A percentile compares a stretch with the other conserved stretches of the same genome.
Conservation (phyloP, 2,329 filamentous ascomycete species). For the Myotisia sp. region DNA sequence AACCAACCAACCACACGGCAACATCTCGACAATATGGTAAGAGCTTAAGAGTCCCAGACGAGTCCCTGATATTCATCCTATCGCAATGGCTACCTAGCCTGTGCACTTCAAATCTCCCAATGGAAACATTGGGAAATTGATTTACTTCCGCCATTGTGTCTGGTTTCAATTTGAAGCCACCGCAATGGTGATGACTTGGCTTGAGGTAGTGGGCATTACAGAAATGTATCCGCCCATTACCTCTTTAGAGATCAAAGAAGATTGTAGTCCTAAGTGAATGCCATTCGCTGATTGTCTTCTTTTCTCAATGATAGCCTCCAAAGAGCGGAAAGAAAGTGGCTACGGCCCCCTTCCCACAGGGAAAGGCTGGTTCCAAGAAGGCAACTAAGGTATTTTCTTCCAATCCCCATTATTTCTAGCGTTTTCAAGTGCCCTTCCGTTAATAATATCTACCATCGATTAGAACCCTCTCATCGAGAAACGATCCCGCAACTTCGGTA, state of each 20-base stretch:
- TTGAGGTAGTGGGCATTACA: conserved; percentile 39
- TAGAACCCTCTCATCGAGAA: conserved; percentile 99
- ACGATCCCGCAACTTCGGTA: conserved; percentile 91
- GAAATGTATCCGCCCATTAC: conserved; percentile 39
- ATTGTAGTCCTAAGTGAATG: conserved; percentile 56
- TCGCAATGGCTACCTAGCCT: conserved; percentile 5
- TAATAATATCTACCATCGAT: conserved; percentile 11
- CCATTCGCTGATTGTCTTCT: conserved; percentile 89
- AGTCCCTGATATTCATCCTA: conserved; percentile 8
- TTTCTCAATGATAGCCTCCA: conserved; percentile 99
- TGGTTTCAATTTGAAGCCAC: neutral
- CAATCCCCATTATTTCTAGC: neutral
- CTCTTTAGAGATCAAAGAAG: conserved; percentile 92
- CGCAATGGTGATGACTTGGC: conserved; percentile 35
- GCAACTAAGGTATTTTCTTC: conserved; percentile 59
- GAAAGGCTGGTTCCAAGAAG: conserved; percentile 88
- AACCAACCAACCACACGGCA: conserved; percentile 34
- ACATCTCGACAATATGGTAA: conserved; percentile 50
- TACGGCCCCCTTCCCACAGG: conserved; percentile 87
- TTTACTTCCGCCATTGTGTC: neutral
- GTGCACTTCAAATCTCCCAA: too few relatives aligned
- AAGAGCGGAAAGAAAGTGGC: conserved; percentile 97
- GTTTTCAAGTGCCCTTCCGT: conserved; percentile 8
- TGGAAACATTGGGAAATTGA: too few relatives aligned
- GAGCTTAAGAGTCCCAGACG: conserved; percentile 36